phyloP scores from a whole-genome alignment of 306 rosid genomes.

The Aeschynomene evenia region DNA sequence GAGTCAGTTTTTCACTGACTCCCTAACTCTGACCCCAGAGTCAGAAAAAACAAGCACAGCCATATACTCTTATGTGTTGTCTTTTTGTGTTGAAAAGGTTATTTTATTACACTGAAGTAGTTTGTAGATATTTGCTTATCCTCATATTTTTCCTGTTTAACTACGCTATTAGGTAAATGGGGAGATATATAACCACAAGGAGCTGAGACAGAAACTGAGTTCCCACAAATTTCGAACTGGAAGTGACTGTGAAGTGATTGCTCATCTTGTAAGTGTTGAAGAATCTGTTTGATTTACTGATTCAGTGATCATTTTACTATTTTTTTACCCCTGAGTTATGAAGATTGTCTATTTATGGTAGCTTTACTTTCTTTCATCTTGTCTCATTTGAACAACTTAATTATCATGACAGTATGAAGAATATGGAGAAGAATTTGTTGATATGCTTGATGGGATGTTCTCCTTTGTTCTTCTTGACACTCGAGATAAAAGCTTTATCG shows the following conservation, averaged over 20 bases:
- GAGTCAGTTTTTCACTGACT: no score
- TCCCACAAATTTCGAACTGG: conserved; percentile 86
- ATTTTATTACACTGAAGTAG: no score
- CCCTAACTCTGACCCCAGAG: no score
- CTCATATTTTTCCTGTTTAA: conserved; percentile 24
- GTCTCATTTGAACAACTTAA: conserved; percentile 1
- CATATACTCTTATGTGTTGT: no score
- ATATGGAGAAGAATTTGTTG: conserved; percentile 83
- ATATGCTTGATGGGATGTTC: conserved; percentile 97
- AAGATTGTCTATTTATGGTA: background rate
- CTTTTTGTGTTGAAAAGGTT: no score
- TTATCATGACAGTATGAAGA: conserved; percentile 78
- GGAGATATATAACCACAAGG: conserved; percentile 94
- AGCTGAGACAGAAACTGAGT: conserved; percentile 57
- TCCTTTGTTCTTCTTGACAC: conserved; percentile 94
- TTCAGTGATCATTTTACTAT: background rate
- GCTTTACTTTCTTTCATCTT: background rate
- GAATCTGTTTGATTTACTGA: conserved; percentile 6
- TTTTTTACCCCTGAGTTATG: background rate
- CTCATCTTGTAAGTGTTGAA: conserved; percentile 85
- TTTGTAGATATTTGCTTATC: conserved; percentile 22
- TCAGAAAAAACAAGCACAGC: no score
- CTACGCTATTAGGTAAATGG: conserved; percentile 75
- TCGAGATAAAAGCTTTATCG: conserved; percentile 70
- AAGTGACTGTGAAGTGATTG: conserved; percentile 97